These are phyloP conservation scores for Penicillium angulare DNA, from an alignment of 495 filamentous ascomycete genomes.

Conservation along the genomic window DNA sequence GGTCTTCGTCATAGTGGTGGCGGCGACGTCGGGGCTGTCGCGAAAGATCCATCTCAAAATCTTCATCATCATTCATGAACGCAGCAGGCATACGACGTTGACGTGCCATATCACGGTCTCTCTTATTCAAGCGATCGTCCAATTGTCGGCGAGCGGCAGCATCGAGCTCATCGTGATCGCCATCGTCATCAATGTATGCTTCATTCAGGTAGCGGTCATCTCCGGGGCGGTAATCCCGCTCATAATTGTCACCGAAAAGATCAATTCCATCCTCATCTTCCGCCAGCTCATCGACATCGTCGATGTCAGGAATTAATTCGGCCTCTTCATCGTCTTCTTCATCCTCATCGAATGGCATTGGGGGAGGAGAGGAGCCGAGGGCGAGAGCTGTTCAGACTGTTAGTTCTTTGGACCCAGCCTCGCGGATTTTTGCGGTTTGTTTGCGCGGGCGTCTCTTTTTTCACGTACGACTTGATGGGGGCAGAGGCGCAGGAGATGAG, in stretches of 20 bases:
- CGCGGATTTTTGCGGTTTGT: constrained; percentile 2
- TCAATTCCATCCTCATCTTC: constrained; percentile 95
- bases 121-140: constrained; percentile 76
- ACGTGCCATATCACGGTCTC: constrained; percentile 77
- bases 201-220: constrained; percentile 63
- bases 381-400: constrained; percentile 22
- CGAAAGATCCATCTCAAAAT: constrained; percentile 76
- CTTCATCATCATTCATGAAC: constrained; percentile 87
- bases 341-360: constrained; percentile 58
- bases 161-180: constrained; percentile 73
- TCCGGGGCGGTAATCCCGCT: constrained; percentile 72
- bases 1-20: constrained; percentile 89
- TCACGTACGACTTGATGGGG: constrained; percentile 69
- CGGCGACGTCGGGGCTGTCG: constrained; percentile 76
- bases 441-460: neutral
- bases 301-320: constrained; percentile 76
- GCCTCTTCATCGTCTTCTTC: constrained; percentile 73
- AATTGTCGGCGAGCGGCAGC: constrained; percentile 69
- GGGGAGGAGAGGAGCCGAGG: constrained; percentile 42
- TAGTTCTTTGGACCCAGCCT: constrained; percentile 18
- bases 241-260: constrained; percentile 87
- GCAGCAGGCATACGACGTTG: constrained; percentile 75
- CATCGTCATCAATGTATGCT: constrained; percentile 76
- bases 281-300: constrained; percentile 93
- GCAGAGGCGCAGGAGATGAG: constrained; percentile 59